These are phyloP conservation scores for Staphylotrichum longicolle DNA, from an alignment of 495 filamentous ascomycete species.

Conservation along the genomic window DNA sequence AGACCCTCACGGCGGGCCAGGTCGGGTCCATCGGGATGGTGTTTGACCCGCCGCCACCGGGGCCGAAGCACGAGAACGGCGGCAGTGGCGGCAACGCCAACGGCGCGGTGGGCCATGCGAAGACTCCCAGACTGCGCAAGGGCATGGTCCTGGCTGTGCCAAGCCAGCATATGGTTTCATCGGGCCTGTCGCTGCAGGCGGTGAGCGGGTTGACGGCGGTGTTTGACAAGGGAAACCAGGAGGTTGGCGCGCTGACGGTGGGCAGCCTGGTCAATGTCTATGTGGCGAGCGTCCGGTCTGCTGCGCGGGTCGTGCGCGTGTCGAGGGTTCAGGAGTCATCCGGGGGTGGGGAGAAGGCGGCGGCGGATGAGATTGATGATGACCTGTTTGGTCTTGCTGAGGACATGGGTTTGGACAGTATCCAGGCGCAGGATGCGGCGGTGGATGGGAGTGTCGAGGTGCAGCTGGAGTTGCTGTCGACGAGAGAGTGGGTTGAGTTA, in stretches of 20 bases:
- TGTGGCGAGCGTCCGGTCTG: slow-evolving; percentile 79
- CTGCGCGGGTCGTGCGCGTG: slow-evolving; percentile 61
- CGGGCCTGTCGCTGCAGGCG: slow-evolving; percentile 50
- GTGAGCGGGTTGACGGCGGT: slow-evolving; percentile 53
- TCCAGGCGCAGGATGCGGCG: slow-evolving; percentile 35
- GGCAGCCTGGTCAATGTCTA: slow-evolving; percentile 73
- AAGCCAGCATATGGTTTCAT: slow-evolving; percentile 50
- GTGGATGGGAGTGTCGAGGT: slow-evolving; percentile 56
- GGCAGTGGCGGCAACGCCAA: not conserved
- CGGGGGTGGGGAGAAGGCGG: slow-evolving; percentile 20
- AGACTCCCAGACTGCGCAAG: slow-evolving; percentile 62
- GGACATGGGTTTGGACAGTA: slow-evolving; percentile 43
- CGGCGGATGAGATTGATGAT: slow-evolving; percentile 50
- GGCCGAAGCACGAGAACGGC: slow-evolving; percentile 20
- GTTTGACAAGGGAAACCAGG: slow-evolving; percentile 44
- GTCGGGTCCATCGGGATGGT: slow-evolving; percentile 87
- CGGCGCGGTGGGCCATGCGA: not conserved
- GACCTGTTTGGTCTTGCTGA: slow-evolving; percentile 63
- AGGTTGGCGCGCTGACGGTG: slow-evolving; percentile 39
- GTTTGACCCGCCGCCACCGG: slow-evolving; percentile 40
- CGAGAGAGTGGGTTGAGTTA: slow-evolving; percentile 81
- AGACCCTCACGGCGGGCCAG: slow-evolving; percentile 71
- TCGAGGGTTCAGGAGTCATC: slow-evolving; percentile 23
- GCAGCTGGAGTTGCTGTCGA: slow-evolving; percentile 69
- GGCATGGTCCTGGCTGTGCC: slow-evolving; percentile 75